Evolutionary conservation across 2,329 filamentous ascomycete species (phyloP), one percentile per base, ranked within the genome.

Genomic region (Aureobasidium sp.): DNA sequence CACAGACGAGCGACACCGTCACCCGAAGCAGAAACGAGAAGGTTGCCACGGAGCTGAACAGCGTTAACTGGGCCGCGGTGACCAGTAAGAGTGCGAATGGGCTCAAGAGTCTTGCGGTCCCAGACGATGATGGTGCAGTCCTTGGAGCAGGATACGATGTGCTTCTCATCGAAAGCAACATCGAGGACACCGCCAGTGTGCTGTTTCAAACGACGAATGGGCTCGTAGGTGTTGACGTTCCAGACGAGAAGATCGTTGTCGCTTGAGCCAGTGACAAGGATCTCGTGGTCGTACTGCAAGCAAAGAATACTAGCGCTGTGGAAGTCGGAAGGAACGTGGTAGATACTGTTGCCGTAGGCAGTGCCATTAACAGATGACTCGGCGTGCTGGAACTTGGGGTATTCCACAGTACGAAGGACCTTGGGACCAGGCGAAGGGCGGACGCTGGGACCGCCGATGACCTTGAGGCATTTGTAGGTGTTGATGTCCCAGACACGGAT

Each of bases 111-210:
- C 61, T 83, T 77, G 49, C 94, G 89, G 70, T 96, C 90, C 93
- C 93, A 97, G 29, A 99, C 86, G 71, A 92, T 95, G 71, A 99
- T 96, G 65, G 84, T 92, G 44, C 88, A 86, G 75, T 99, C 94
- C 76, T 99, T 99, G 72, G 91, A 96, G 79, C 94, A 99, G 5
- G 93, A 97, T 54, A 97, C 88, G 69, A 99, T 97, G 75, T 96
- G 88, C 68, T 88, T 87, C 66, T 91, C 85, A 72, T 99, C 91
- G 66, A 99, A 93, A 66, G 91, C 93, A 10, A 99, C 86, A 72
- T 99, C 94, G 14, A 99, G 82, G 42, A 99, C 92, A 57, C 94
- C 93, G 4, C 91, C 91, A 6, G 84, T 85, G 76, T 99, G 94
- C 65, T 88, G 85, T 36, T 79, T 77, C 14, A 99, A 85, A 36